Percentiles rank a stretch among this genome's conserved stretches.
Evolutionary conservation across 2,329 filamentous ascomycete species (phyloP).

Genomic region (Fusarium falciforme): DNA sequence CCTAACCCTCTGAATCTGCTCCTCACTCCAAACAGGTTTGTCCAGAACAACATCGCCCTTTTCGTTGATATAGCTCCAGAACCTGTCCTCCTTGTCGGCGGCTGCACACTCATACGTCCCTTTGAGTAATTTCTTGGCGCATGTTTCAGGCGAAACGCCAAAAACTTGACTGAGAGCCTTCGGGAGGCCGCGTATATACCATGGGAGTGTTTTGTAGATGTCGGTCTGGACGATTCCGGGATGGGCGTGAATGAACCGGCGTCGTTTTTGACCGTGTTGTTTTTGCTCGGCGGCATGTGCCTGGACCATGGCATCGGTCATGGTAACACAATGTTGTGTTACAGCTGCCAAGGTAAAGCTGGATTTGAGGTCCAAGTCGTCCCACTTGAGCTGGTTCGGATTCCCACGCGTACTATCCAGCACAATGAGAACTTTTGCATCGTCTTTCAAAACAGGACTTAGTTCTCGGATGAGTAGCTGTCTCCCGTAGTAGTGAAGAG

Average conservation of each 20-base stretch:
- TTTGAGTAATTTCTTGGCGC: slow-evolving; percentile 42
- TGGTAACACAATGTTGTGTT: slow-evolving; percentile 51
- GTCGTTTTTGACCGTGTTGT: slow-evolving; percentile 1
- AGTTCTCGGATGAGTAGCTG: slow-evolving; percentile 57
- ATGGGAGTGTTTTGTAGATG: slow-evolving; percentile 45
- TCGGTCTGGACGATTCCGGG: slow-evolving; percentile 54
- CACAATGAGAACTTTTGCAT: slow-evolving; percentile 55
- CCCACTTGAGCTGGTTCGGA: slow-evolving; percentile 50
- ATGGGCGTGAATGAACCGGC: slow-evolving; percentile 53
- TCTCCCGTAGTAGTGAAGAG: slow-evolving; percentile 58
- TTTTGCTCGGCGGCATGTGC: slow-evolving; percentile 43
- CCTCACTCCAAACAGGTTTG: slow-evolving; percentile 44
- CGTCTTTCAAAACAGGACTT: slow-evolving; percentile 48
- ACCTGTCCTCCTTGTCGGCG: slow-evolving; percentile 30
- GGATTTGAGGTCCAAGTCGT: slow-evolving; percentile 54
- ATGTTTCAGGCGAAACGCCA: slow-evolving; percentile 40
- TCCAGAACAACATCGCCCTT: slow-evolving; percentile 42
- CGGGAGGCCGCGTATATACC: slow-evolving; percentile 38
- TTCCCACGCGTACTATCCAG: slow-evolving; percentile 47
- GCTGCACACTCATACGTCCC: slow-evolving; percentile 30
- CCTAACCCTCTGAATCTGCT: slow-evolving; percentile 41
- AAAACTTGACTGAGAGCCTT: slow-evolving; percentile 33
- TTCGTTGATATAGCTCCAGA: slow-evolving; percentile 45
- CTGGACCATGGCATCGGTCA: slow-evolving; percentile 54
- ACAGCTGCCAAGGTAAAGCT: slow-evolving; percentile 48